These are phyloP conservation scores for Backusella westeae DNA, from an alignment of 192 early-diverging fungal species.

Conservation along the genomic window DNA sequence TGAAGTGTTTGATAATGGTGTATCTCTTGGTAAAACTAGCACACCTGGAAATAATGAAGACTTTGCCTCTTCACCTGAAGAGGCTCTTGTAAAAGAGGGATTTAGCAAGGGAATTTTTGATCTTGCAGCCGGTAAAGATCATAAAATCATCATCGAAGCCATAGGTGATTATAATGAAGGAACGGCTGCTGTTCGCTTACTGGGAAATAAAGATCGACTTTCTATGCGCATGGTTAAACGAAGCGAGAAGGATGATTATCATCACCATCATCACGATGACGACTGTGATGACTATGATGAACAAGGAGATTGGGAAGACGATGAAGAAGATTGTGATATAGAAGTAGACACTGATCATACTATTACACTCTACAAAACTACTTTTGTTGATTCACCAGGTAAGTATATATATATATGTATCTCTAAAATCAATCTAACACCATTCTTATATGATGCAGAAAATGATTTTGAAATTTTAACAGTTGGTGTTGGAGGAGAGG, in stretches of 20 bases:
- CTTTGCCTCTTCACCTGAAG: constrained; percentile 28
- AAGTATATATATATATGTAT: neutral
- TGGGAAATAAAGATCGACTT: neutral
- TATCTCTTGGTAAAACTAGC: constrained; percentile 16
- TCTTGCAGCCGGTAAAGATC: constrained; percentile 8
- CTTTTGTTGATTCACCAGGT: neutral
- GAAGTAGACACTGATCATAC: neutral
- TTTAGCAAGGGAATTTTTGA: constrained; percentile 31
- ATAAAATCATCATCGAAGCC: constrained; percentile 33
- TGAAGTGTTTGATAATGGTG: constrained; percentile 30
- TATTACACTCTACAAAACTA: neutral
- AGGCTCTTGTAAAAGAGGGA: constrained; percentile 16
- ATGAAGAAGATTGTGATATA: neutral
- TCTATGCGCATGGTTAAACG: neutral
- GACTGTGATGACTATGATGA: neutral
- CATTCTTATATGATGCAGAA: too few relatives aligned
- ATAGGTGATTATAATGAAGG: constrained; percentile 21
- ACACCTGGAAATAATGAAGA: neutral
- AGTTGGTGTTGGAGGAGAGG: too few relatives aligned
- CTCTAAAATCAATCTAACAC: neutral
- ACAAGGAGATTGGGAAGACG: neutral
- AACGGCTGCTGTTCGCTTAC: constrained; percentile 24
- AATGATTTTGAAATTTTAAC: too few relatives aligned
- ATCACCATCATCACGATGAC: neutral
- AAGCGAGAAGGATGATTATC: neutral